phyloP scores from a whole-genome alignment of 139 green algal genomes.

The Yamagishiella unicocca region DNA sequence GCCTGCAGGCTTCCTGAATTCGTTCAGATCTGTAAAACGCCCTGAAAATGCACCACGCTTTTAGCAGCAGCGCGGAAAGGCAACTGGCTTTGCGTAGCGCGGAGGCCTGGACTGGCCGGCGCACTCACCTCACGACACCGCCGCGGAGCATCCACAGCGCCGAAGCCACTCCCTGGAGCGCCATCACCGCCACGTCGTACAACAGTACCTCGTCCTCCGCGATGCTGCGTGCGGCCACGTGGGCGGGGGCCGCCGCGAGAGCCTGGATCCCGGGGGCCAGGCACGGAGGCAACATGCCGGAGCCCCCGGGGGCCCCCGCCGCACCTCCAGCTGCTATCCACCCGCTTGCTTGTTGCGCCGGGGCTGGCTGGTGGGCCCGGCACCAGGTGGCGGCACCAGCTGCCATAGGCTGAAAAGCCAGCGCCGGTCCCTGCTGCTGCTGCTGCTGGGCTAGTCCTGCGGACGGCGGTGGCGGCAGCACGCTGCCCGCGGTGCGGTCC shows the following conservation, averaged over 20 bases:
- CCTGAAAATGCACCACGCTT: no score
- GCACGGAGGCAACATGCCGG: not conserved
- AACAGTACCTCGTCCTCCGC: slow-evolving; percentile 5
- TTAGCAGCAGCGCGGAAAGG: no score
- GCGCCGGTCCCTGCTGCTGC: not conserved
- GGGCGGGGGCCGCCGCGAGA: not conserved
- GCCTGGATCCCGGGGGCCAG: not conserved
- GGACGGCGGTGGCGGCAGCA: not conserved
- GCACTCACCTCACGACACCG: slow-evolving; percentile 13
- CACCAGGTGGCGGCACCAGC: no score
- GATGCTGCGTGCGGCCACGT: not conserved
- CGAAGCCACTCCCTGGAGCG: slow-evolving; percentile 16
- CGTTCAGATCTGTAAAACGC: no score
- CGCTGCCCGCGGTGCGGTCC: no score
- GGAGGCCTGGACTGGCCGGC: no score
- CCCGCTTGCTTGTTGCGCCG: no score
- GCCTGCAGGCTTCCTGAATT: no score
- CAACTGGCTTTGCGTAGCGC: no score
- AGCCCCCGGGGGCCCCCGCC: not conserved
- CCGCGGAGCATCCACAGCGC: slow-evolving; percentile 36
- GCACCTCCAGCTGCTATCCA: no score
- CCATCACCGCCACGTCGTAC: slow-evolving; percentile 29
- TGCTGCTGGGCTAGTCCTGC: not conserved
- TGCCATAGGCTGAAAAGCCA: no score
- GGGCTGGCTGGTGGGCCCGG: no score